phyloP scores from a whole-genome alignment of 768 basidiomycete species.

The Collybia sp. region DNA sequence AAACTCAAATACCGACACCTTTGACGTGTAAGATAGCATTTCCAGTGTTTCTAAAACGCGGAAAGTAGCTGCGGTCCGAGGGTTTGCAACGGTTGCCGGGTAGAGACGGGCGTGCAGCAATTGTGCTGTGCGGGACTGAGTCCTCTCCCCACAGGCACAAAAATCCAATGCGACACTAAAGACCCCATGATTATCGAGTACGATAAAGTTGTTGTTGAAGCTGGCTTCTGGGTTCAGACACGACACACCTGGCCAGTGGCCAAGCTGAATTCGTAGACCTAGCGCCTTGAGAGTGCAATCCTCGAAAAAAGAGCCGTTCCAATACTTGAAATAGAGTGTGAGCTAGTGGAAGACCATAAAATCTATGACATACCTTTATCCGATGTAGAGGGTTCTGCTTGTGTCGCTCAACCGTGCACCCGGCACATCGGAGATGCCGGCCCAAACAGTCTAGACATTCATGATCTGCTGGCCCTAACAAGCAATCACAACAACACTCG shows the following conservation, averaged over 20 bases:
- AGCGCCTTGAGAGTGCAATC: conserved; percentile 7
- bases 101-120: conserved; percentile 4
- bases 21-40: conserved; percentile 7
- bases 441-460: background rate
- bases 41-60: conserved; percentile 6
- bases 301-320: conserved; percentile 11
- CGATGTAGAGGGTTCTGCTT: conserved; percentile 1
- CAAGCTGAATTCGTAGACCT: conserved; percentile 15
- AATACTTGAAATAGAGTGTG: conserved; percentile 6
- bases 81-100: conserved; percentile 5
- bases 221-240: background rate
- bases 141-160: conserved; percentile 6
- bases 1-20: conserved; percentile 8
- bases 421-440: conserved; percentile 5
- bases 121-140: conserved; percentile 7
- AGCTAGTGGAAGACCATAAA: too few relatives aligned
- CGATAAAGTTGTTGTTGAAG: background rate
- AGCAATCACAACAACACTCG: conserved; percentile 1
- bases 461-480: background rate
- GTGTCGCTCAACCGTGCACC: conserved; percentile 2
- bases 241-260: conserved; percentile 3
- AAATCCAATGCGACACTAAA: conserved; percentile 1
- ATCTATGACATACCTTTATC: conserved; percentile 1
- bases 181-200: background rate
- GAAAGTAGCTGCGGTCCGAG: conserved; percentile 8